phyloP scores from a whole-genome alignment of 1,284 basidiomycete species.

The Pseudozyma thailandica region DNA sequence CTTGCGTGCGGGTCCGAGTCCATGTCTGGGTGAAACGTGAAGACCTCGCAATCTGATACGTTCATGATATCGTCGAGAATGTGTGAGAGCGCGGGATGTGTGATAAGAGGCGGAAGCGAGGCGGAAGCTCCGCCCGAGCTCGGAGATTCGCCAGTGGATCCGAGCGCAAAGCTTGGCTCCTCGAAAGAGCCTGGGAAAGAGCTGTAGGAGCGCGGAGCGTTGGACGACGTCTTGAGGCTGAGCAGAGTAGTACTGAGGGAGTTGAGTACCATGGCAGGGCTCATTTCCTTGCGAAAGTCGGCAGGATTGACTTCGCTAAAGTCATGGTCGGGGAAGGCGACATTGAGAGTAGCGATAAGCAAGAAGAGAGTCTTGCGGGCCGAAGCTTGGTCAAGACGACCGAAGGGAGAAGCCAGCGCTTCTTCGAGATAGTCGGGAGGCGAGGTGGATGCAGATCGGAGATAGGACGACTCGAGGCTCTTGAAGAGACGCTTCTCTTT shows the following conservation, averaged over 20 bases:
- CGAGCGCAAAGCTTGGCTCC: constrained; percentile 46
- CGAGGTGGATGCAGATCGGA: constrained; percentile 61
- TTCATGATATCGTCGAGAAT: constrained; percentile 90
- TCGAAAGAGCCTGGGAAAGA: constrained; percentile 58
- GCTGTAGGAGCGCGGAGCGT: constrained; percentile 58
- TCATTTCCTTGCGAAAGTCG: constrained; percentile 78
- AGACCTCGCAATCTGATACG: constrained; percentile 92
- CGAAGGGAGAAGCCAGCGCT: constrained; percentile 65
- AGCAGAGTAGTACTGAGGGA: constrained; percentile 65
- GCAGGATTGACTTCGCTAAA: constrained; percentile 91
- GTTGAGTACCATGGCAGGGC: constrained; percentile 63
- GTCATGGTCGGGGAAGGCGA: constrained; percentile 96
- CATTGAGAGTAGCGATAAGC: constrained; percentile 94
- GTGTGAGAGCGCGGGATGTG: constrained; percentile 83
- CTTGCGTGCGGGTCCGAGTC: constrained; percentile 91
- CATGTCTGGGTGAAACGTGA: constrained; percentile 90
- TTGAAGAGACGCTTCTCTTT: constrained; percentile 97
- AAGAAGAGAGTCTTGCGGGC: constrained; percentile 90
- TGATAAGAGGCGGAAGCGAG: constrained; percentile 44
- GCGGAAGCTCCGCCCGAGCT: constrained; percentile 21
- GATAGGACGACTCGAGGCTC: constrained; percentile 72
- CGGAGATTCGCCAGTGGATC: constrained; percentile 22
- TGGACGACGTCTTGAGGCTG: constrained; percentile 57
- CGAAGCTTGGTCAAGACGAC: constrained; percentile 70
- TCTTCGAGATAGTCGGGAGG: constrained; percentile 64